Conservation (phyloP, 2,329 filamentous ascomycete genomes). For the Cladobotryum mycophilum region DNA sequence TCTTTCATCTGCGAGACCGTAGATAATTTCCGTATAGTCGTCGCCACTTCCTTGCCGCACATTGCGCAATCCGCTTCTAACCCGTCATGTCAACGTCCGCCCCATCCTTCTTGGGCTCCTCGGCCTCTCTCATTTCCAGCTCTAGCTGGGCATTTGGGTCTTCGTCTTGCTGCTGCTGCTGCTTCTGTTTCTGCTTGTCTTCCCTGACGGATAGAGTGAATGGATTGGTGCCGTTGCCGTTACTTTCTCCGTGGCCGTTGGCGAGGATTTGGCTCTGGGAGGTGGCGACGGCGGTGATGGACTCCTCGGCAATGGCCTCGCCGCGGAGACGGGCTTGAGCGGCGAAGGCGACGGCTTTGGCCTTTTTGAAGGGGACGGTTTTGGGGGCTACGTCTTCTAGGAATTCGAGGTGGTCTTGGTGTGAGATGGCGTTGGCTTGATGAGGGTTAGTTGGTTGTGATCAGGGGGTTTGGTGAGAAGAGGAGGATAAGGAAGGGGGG, state of each 20-base stretch:
- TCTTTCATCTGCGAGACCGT: neutral
- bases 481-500: neutral
- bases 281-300: neutral
- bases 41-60: neutral
- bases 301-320: conserved; percentile 31
- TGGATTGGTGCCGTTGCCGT: conserved; percentile 4
- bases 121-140: conserved; percentile 47
- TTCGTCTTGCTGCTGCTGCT: conserved; percentile 16
- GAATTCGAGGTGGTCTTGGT: conserved; percentile 92
- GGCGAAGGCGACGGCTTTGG: conserved; percentile 57
- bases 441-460: conserved; percentile 8
- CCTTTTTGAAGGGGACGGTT: conserved; percentile 72
- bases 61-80: conserved; percentile 24
- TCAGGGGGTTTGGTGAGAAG: neutral
- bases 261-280: conserved; percentile 13
- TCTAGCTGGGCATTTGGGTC: conserved; percentile 50
- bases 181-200: conserved; percentile 16
- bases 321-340: conserved; percentile 39
- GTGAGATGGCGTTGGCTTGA: conserved; percentile 73
- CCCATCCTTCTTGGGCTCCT: conserved; percentile 36
- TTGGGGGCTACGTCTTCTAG: conserved; percentile 84
- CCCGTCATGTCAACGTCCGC: conserved; percentile 56
- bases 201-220: conserved; percentile 17
- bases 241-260: conserved; percentile 23
- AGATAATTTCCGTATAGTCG: neutral